These are phyloP conservation scores for Geopyxis carbonaria DNA, from an alignment of 495 filamentous ascomycete genomes.

Conservation along the genomic window DNA sequence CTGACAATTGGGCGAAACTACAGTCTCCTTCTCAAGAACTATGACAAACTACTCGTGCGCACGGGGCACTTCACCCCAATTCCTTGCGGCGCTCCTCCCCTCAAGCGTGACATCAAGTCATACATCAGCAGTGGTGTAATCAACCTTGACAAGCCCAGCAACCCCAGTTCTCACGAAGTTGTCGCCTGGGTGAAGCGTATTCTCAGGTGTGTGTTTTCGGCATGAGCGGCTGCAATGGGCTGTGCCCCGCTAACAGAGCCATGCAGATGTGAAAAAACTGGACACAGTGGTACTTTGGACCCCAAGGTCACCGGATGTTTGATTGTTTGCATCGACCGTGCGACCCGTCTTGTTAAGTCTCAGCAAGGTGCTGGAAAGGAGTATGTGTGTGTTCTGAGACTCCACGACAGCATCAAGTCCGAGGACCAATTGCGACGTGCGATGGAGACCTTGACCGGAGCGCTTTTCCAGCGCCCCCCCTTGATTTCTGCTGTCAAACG, in stretches of 20 bases:
- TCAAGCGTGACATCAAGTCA: slow-evolving; percentile 82
- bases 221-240: neutral
- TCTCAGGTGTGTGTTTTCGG: slow-evolving; percentile 41
- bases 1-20: too few species aligned
- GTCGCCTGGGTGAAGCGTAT: slow-evolving; percentile 98
- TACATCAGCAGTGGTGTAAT: slow-evolving; percentile 94
- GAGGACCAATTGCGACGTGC: slow-evolving; percentile 78
- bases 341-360: slow-evolving; percentile 90
- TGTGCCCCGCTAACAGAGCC: neutral
- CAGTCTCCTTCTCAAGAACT: slow-evolving; percentile 61
- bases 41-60: slow-evolving; percentile 66
- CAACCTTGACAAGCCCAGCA: slow-evolving; percentile 95
- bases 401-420: slow-evolving; percentile 86
- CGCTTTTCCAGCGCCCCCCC: slow-evolving; percentile 91
- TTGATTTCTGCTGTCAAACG: slow-evolving; percentile 97
- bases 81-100: slow-evolving; percentile 65
- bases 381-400: slow-evolving; percentile 68
- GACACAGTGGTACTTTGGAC: slow-evolving; percentile 92
- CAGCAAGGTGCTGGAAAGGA: slow-evolving; percentile 78
- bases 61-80: slow-evolving; percentile 91
- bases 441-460: slow-evolving; percentile 84
- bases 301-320: slow-evolving; percentile 87
- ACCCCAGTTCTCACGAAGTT: slow-evolving; percentile 94
- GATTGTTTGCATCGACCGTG: slow-evolving; percentile 90
- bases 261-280: slow-evolving; percentile 78